phyloP scores from a whole-genome alignment of 495 filamentous ascomycete genomes.

The Amniculicola lignicola region DNA sequence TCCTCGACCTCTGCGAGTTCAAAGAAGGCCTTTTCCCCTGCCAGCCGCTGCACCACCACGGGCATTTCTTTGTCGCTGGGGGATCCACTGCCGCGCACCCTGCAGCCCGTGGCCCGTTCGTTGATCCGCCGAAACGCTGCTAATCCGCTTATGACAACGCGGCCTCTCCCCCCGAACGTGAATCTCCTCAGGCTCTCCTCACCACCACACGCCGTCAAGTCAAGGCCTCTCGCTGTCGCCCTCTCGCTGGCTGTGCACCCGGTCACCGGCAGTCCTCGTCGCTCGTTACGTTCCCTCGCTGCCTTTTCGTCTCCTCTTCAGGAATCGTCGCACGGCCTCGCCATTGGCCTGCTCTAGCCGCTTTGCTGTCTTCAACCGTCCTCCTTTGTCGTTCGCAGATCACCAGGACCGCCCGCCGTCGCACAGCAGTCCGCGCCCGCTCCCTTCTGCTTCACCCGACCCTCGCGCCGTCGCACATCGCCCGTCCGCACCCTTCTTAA shows the following conservation, averaged over 20 bases:
- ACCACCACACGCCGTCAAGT: background rate
- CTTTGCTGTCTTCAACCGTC: conserved; percentile 5
- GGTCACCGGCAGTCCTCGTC: conserved; percentile 25
- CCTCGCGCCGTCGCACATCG: conserved; percentile 20
- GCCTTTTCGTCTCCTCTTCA: background rate
- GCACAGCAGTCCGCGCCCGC: conserved; percentile 15
- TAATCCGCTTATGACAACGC: conserved; percentile 14
- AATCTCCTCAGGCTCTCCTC: conserved; percentile 1
- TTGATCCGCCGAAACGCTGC: conserved; percentile 20
- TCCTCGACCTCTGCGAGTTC: too few relatives aligned
- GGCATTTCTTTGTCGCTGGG: conserved; percentile 1
- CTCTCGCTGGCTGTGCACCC: conserved; percentile 7
- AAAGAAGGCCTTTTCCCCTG: background rate
- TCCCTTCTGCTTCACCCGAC: background rate
- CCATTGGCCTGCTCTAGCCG: conserved; percentile 3
- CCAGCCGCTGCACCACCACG: background rate
- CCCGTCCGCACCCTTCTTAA: conserved; percentile 2
- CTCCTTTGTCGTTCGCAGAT: conserved; percentile 19
- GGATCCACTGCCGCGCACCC: background rate
- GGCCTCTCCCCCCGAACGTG: conserved; percentile 3
- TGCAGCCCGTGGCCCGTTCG: conserved; percentile 4
- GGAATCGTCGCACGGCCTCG: conserved; percentile 6
- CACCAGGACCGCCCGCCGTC: conserved; percentile 4
- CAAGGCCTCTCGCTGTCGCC: background rate
- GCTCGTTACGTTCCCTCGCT: conserved; percentile 31